Evolutionary conservation across 192 early-diverging fungal genomes (phyloP).

Genomic region (Backusella australiensis): DNA sequence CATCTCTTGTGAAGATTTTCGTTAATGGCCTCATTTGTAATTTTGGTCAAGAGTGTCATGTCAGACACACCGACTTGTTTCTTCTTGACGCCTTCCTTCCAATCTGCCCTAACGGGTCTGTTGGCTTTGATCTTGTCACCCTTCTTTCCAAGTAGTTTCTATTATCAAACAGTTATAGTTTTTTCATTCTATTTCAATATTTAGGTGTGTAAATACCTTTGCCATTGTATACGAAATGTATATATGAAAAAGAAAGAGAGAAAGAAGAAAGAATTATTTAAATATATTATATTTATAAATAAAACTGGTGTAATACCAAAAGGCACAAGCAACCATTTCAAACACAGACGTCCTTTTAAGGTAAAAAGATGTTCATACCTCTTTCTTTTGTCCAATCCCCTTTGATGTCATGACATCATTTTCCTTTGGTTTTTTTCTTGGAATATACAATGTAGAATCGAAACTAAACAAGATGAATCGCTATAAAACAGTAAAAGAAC

Average conservation of each 20-base stretch:
- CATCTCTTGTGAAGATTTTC: conserved; percentile 92
- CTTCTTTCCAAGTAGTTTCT: conserved; percentile 18
- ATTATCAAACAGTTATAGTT: neutral
- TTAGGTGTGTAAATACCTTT: neutral
- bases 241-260: neutral
- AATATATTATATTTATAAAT: neutral
- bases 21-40: conserved; percentile 93
- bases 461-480: neutral
- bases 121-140: conserved; percentile 40
- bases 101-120: conserved; percentile 57
- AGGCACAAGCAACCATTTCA: neutral
- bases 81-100: conserved; percentile 74
- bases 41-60: conserved; percentile 91
- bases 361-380: neutral
- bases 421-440: neutral
- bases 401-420: neutral
- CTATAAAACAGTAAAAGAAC: neutral
- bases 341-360: neutral
- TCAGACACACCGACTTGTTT: conserved; percentile 82
- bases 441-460: neutral
- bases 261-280: neutral
- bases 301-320: neutral
- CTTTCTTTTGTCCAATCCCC: neutral
- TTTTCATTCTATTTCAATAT: neutral
- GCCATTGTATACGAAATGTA: neutral